Evolutionary conservation across 2,329 filamentous ascomycete genomes (phyloP).

Genomic region (Alternaria burnsii): DNA sequence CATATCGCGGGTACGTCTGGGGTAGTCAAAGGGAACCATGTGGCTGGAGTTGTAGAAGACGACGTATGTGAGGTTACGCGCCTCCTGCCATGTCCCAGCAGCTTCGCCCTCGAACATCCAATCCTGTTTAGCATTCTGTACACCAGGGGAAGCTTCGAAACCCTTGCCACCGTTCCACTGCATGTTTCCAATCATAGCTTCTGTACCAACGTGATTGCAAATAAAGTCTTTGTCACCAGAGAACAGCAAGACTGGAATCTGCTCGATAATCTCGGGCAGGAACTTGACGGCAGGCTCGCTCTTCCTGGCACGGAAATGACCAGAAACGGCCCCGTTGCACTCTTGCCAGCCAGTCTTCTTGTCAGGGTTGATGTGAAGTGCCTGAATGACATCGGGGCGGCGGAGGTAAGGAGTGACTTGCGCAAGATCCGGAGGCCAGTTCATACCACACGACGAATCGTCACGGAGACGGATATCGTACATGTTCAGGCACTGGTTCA

Average conservation of each 20-base stretch:
- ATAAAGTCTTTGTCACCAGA: conserved; percentile 94
- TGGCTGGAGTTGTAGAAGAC: conserved; percentile 95
- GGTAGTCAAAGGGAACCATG: conserved; percentile 97
- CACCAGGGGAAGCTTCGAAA: conserved; percentile 86
- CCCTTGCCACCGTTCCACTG: conserved; percentile 91
- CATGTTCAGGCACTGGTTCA: conserved; percentile 83
- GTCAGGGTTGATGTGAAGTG: conserved; percentile 81
- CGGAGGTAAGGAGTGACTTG: conserved; percentile 85
- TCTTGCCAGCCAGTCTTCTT: conserved; percentile 92
- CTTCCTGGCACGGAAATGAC: conserved; percentile 72
- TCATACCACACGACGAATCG: conserved; percentile 88
- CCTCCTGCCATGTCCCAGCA: conserved; percentile 92
- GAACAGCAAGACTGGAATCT: conserved; percentile 85
- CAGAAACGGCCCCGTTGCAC: conserved; percentile 81
- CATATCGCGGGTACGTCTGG: conserved; percentile 90
- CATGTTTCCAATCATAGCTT: conserved; percentile 88
- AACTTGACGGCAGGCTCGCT: conserved; percentile 78
- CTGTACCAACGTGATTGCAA: conserved; percentile 96
- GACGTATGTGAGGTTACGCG: conserved; percentile 94
- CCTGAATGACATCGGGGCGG: conserved; percentile 76
- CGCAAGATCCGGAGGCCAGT: conserved; percentile 90
- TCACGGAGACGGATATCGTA: conserved; percentile 93
- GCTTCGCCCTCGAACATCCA: conserved; percentile 92
- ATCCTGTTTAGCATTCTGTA: conserved; percentile 88
- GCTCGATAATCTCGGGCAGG: conserved; percentile 78